Percentiles rank a stretch among this genome's conserved stretches.
Conservation (phyloP, 495 filamentous ascomycete genomes). For the Baudoinia panamericana region DNA sequence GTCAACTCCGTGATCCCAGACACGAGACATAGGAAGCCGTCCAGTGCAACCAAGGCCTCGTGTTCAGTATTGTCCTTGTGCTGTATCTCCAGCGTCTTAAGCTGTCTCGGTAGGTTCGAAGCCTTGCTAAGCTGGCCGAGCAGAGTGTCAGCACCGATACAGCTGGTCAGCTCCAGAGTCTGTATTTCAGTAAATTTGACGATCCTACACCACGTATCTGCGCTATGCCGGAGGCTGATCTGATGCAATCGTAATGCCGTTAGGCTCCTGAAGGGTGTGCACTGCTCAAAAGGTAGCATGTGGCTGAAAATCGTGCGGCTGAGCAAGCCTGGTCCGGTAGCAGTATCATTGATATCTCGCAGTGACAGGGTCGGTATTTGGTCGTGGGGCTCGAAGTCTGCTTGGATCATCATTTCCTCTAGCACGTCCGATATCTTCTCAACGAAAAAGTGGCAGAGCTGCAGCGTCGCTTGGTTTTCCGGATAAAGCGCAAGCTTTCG, state of each 20-base stretch:
- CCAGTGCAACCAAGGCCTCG: conserved; percentile 28
- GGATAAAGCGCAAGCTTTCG: conserved; percentile 28
- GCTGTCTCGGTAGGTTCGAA: conserved; percentile 24
- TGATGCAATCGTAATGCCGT: conserved; percentile 23
- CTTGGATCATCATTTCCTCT: conserved; percentile 29
- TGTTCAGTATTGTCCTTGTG: conserved; percentile 31
- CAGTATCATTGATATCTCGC: conserved; percentile 29
- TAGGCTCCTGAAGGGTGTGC: conserved; percentile 24
- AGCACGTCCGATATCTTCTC: conserved; percentile 21
- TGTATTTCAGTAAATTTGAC: conserved; percentile 27
- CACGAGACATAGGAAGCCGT: conserved; percentile 30
- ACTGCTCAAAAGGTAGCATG: conserved; percentile 29
- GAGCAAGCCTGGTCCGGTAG: conserved; percentile 27
- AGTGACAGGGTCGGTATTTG: conserved; percentile 17
- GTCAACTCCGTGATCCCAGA: conserved; percentile 27
- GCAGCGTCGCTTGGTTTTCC: conserved; percentile 23
- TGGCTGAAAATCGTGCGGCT: conserved; percentile 27
- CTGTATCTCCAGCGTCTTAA: conserved; percentile 26
- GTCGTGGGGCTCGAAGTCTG: conserved; percentile 22
- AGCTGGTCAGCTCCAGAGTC: conserved; percentile 23
- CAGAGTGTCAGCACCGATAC: conserved; percentile 28
- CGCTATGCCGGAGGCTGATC: conserved; percentile 27
- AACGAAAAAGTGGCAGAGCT: conserved; percentile 23
- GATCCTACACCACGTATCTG: conserved; percentile 29
- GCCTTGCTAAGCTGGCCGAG: conserved; percentile 30